phyloP scores from a whole-genome alignment of 2,329 filamentous ascomycete species.

The Ophiostoma populinum region DNA sequence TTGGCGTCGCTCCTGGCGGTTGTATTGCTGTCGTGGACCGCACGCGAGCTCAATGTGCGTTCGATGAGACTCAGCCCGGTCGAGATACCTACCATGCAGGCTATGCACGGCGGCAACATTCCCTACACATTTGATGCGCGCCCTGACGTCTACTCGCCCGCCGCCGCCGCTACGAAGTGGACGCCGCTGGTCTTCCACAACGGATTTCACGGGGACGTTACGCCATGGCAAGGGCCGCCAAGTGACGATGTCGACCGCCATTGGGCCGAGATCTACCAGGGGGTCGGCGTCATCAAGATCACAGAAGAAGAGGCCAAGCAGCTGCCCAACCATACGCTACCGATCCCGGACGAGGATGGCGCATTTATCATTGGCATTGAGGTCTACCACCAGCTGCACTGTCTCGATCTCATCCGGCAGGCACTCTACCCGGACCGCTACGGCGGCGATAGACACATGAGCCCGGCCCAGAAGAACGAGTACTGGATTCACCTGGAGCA shows the following conservation, averaged over 20 bases:
- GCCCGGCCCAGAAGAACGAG: neutral
- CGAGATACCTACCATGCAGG: too few species aligned
- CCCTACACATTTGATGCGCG: neutral
- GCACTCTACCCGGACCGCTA: slow-evolving; percentile 2
- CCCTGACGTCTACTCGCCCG: slow-evolving; percentile 1
- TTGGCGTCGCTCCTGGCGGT: neutral
- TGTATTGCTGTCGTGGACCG: neutral
- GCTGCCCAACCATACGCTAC: too few species aligned
- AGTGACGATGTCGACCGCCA: neutral
- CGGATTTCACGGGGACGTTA: slow-evolving; percentile 2
- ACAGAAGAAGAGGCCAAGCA: too few species aligned
- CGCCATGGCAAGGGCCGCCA: slow-evolving; percentile 1
- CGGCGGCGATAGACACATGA: slow-evolving; percentile 1
- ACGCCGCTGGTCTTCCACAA: slow-evolving; percentile 2
- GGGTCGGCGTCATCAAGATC: too few species aligned
- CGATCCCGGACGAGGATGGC: too few species aligned
- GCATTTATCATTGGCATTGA: neutral
- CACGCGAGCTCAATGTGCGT: neutral
- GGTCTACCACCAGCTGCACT: slow-evolving; percentile 2
- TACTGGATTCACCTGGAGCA: slow-evolving; percentile 3
- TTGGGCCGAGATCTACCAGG: too few species aligned
- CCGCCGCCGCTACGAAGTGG: neutral
- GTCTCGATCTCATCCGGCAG: slow-evolving; percentile 1
- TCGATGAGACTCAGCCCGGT: too few species aligned
- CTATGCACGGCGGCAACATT: neutral